Conservation (phyloP, 2,329 filamentous ascomycete genomes). For the Rosellinia necatrix region DNA sequence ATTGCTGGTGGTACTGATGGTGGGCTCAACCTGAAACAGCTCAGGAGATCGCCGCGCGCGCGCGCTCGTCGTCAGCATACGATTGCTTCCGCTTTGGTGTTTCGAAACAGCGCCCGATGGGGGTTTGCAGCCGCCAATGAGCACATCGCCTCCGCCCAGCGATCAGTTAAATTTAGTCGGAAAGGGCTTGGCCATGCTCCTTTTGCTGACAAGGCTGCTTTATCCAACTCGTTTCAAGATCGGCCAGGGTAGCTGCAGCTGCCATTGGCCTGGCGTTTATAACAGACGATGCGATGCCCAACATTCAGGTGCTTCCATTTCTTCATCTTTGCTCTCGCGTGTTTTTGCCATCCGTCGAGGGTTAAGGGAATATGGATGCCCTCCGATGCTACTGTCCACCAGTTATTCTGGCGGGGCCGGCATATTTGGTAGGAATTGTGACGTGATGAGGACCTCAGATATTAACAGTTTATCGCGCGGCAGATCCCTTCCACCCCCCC, state of each 20-base stretch:
- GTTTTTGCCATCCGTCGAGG: too few species aligned
- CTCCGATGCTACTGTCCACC: too few species aligned
- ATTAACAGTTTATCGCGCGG: conserved; percentile 10
- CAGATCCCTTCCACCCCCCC: background rate
- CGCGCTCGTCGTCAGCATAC: conserved; percentile 25
- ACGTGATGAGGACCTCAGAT: conserved; percentile 1
- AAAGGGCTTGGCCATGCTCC: conserved; percentile 4
- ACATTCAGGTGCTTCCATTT: background rate
- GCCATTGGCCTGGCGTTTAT: conserved; percentile 21
- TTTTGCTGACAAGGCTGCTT: conserved; percentile 26
- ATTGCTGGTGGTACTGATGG: conserved; percentile 28
- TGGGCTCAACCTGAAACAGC: conserved; percentile 41
- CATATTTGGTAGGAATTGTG: conserved; percentile 1
- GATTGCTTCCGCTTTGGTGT: conserved; percentile 34
- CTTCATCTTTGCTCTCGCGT: background rate
- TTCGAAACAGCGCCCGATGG: conserved; percentile 39
- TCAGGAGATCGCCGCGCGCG: conserved; percentile 33
- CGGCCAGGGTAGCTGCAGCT: conserved; percentile 5
- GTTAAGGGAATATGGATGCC: too few species aligned
- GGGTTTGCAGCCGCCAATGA: conserved; percentile 27
- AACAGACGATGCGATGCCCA: conserved; percentile 5
- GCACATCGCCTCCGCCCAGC: conserved; percentile 8
- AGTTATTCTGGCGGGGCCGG: conserved; percentile 9
- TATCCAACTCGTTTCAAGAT: conserved; percentile 20
- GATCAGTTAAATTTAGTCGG: conserved; percentile 27